A percentile compares a stretch with the other conserved stretches of the same genome.
Conservation (phyloP, 2,329 filamentous ascomycete genomes). For the Corniculantispora saksenae region DNA sequence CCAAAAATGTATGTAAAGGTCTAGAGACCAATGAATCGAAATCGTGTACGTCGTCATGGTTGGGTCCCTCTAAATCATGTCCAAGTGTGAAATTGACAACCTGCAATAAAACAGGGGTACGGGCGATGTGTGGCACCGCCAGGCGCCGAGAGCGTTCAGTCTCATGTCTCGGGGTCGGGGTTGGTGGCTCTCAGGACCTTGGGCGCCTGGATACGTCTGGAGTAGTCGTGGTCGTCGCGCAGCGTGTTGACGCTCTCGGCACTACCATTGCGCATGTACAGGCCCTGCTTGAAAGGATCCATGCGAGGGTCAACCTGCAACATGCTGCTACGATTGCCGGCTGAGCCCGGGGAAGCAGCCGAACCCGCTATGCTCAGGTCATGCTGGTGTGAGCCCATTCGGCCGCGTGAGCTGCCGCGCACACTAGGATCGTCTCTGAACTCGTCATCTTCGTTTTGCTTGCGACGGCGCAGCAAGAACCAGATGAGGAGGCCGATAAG, state of each 20-base stretch:
- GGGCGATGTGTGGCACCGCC: background rate
- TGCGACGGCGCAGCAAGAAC: constrained; percentile 45
- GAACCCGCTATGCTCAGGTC: constrained; percentile 41
- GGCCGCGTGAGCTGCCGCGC: constrained; percentile 53
- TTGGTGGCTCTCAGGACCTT: constrained; percentile 64
- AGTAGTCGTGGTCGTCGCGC: constrained; percentile 67
- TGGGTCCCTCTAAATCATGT: constrained; percentile 13
- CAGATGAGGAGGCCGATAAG: constrained; percentile 37
- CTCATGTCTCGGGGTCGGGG: constrained; percentile 49
- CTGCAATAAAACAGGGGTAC: background rate
- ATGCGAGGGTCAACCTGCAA: constrained; percentile 64
- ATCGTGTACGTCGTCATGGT: constrained; percentile 19
- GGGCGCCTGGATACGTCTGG: constrained; percentile 56
- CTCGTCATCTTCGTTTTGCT: constrained; percentile 44
- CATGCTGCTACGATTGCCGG: constrained; percentile 52
- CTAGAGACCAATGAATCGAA: constrained; percentile 13
- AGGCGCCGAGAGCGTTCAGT: background rate
- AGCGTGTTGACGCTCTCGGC: constrained; percentile 65
- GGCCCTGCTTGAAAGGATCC: constrained; percentile 59
- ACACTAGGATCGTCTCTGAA: constrained; percentile 48
- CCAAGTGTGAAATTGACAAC: background rate
- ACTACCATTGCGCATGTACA: constrained; percentile 60
- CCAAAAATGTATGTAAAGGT: constrained; percentile 13
- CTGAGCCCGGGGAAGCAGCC: constrained; percentile 36
- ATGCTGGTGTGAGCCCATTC: constrained; percentile 45